Evolutionary conservation across 1,139 yeast species (phyloP).

Genomic region (Taphrina pruni): DNA sequence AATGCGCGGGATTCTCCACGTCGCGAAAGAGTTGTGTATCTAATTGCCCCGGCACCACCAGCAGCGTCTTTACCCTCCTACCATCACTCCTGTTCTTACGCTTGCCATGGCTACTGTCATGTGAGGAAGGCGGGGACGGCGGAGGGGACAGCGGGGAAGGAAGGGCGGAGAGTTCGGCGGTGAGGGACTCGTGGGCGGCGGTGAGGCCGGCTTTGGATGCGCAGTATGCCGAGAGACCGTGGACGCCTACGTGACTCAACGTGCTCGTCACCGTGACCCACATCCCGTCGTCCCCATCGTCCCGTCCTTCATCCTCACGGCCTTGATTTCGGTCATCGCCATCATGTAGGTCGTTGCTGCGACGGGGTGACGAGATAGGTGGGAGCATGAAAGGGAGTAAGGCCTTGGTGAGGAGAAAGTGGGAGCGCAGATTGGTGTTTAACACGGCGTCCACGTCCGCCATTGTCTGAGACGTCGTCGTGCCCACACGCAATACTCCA

Average conservation of each 20-base stretch:
- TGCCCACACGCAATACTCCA: slow-evolving; percentile 66
- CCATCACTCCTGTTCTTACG: no score
- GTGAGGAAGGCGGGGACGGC: no score
- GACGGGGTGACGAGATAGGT: no score
- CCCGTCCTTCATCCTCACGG: slow-evolving; percentile 46
- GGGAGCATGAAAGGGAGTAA: slow-evolving; percentile 74
- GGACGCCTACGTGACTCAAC: slow-evolving; percentile 62
- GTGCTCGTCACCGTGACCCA: slow-evolving; percentile 82
- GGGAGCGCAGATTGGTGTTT: slow-evolving; percentile 69
- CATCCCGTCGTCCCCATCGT: slow-evolving; percentile 59
- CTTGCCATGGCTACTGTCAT: no score
- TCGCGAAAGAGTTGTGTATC: slow-evolving; percentile 73
- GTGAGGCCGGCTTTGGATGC: slow-evolving; percentile 87
- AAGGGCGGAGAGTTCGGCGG: slow-evolving; percentile 70
- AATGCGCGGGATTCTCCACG: slow-evolving; percentile 70
- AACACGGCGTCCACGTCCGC: slow-evolving; percentile 54
- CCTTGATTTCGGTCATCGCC: no score
- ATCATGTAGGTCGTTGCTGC: no score
- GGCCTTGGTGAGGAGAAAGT: slow-evolving; percentile 70
- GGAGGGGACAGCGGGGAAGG: slow-evolving; percentile 54
- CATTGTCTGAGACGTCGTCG: slow-evolving; percentile 59
- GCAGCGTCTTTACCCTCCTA: slow-evolving; percentile 63
- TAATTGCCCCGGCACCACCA: slow-evolving; percentile 87
- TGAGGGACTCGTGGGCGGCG: slow-evolving; percentile 80
- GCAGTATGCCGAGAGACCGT: slow-evolving; percentile 66